Evolutionary conservation across 805 yeast species (phyloP).

Genomic region (Torulaspora delbrueckii): DNA sequence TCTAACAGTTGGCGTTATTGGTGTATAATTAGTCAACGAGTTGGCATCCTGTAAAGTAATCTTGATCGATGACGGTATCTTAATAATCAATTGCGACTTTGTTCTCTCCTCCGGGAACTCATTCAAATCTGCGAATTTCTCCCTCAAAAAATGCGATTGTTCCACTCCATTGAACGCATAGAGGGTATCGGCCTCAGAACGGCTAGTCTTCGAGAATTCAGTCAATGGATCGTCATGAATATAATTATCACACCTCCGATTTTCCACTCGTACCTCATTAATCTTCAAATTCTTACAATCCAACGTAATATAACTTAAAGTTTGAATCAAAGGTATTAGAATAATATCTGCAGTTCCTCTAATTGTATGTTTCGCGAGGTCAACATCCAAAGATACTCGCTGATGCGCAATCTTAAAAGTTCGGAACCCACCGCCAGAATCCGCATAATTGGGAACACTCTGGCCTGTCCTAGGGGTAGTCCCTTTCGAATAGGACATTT

Average conservation of each 20-base stretch:
- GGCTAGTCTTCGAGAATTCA: conserved; percentile 16
- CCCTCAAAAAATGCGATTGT: conserved; percentile 33
- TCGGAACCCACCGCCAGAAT: conserved; percentile 11
- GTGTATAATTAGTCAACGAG: conserved; percentile 36
- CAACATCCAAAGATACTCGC: conserved; percentile 73
- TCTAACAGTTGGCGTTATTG: conserved; percentile 40
- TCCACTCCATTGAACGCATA: conserved; percentile 28
- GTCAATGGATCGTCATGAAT: conserved; percentile 32
- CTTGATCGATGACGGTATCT: conserved; percentile 41
- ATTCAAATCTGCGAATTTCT: conserved; percentile 30
- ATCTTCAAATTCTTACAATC: conserved; percentile 78
- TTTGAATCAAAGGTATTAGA: conserved; percentile 60
- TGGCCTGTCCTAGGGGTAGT: conserved; percentile 26
- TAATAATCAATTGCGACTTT: conserved; percentile 30
- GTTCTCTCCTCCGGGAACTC: conserved; percentile 29
- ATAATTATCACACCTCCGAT: conserved; percentile 40
- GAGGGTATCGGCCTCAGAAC: conserved; percentile 17
- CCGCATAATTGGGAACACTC: conserved; percentile 8
- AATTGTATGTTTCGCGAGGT: conserved; percentile 54
- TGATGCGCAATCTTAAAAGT: conserved; percentile 76
- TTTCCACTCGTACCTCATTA: conserved; percentile 59
- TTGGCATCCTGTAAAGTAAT: conserved; percentile 53
- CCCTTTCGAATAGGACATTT: conserved; percentile 28
- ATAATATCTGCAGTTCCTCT: conserved; percentile 80
- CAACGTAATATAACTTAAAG: conserved; percentile 54